phyloP scores from a whole-genome alignment of 2,329 filamentous ascomycete genomes.

The Aspergillus texensis region DNA sequence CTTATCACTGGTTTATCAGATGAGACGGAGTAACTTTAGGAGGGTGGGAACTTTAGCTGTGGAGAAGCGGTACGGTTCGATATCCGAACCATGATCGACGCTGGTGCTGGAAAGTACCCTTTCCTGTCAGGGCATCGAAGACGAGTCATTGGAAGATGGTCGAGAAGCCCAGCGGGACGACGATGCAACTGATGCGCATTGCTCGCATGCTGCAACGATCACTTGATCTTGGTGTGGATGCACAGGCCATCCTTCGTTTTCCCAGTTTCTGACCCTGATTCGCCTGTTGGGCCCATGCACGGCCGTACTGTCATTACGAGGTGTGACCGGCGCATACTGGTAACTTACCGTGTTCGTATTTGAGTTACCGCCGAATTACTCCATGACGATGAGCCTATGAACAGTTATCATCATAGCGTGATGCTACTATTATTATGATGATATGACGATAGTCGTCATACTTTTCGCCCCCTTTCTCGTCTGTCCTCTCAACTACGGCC shows the following conservation, averaged over 20 bases:
- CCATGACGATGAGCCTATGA: slow-evolving; percentile 12
- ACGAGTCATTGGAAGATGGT: slow-evolving; percentile 26
- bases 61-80: slow-evolving; percentile 32
- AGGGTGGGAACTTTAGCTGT: slow-evolving; percentile 27
- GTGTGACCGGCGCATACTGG: slow-evolving; percentile 30
- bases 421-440: not conserved
- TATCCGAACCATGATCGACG: slow-evolving; percentile 38
- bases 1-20: slow-evolving; percentile 3
- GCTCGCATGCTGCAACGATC: slow-evolving; percentile 61
- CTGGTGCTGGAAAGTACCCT: slow-evolving; percentile 28
- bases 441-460: not conserved
- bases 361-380: slow-evolving; percentile 27
- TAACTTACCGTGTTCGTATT: slow-evolving; percentile 33
- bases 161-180: slow-evolving; percentile 17
- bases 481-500: not conserved
- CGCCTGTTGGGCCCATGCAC: slow-evolving; percentile 10
- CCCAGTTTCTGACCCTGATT: not conserved
- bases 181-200: slow-evolving; percentile 34
- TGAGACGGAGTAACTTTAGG: slow-evolving; percentile 8
- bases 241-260: slow-evolving; percentile 22
- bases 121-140: slow-evolving; percentile 14
- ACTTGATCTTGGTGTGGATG: slow-evolving; percentile 58
- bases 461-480: not conserved
- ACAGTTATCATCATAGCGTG: slow-evolving; percentile 7
- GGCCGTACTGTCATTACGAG: slow-evolving; percentile 21